Evolutionary conservation across 441 rosid species (phyloP).

Genomic region (Pelargonium exstipulatum): DNA sequence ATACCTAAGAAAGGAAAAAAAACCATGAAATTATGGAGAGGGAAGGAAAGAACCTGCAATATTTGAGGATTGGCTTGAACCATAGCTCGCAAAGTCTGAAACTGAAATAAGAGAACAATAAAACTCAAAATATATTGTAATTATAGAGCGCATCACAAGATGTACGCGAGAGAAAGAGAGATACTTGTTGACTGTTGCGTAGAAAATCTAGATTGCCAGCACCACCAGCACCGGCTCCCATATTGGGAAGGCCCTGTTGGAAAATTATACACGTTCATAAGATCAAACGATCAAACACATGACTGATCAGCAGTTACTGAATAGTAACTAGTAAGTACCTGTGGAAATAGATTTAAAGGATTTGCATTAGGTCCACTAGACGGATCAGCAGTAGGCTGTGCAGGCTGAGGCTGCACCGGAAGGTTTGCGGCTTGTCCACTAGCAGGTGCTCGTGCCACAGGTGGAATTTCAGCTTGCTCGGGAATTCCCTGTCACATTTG

Average conservation of each 20-base stretch:
- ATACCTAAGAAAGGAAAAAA: background rate
- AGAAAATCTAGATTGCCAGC: constrained; percentile 77
- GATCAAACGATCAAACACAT: background rate
- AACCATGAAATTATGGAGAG: background rate
- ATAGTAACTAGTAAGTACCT: constrained; percentile 38
- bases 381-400: constrained; percentile 43
- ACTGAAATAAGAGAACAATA: constrained; percentile 37
- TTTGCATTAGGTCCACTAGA: constrained; percentile 80
- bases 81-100: constrained; percentile 90
- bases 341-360: constrained; percentile 93
- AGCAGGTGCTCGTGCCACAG: constrained; percentile 47
- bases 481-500: constrained; percentile 66
- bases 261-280: background rate
- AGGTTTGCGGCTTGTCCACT: constrained; percentile 50
- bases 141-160: constrained; percentile 1
- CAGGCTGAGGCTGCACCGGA: constrained; percentile 47
- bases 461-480: constrained; percentile 76
- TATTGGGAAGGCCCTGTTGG: constrained; percentile 69
- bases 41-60: constrained; percentile 50
- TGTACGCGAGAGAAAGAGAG: background rate
- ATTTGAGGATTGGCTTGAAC: constrained; percentile 95
- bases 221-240: constrained; percentile 58
- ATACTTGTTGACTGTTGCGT: constrained; percentile 78
- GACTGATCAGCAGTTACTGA: background rate
- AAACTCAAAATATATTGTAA: background rate